Evolutionary conservation across 768 basidiomycete genomes (phyloP), one percentile per base, ranked within the genome.

Genomic region (Lactarius pseudohatsudake): DNA sequence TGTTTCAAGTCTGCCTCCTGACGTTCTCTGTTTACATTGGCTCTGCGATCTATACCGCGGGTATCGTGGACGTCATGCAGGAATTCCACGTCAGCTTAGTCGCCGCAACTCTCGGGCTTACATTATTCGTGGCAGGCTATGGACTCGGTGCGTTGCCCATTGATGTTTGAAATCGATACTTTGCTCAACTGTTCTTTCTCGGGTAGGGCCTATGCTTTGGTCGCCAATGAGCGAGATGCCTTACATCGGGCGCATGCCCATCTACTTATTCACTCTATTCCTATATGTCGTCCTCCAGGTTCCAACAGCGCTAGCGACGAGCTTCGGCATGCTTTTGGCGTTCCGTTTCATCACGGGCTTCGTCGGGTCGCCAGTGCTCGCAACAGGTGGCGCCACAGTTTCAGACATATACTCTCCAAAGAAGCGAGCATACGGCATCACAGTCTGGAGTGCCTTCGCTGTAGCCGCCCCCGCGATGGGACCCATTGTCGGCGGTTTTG

Each of bases 261-360:
- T 76, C n/a, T 78, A 78, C 72, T 74, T 75, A 55, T 34, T 68
- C 26, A 74, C 76, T 18, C 72, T 77, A 28, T 58, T 73, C 64
- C 55, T 77, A 58, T 78, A 73, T 60, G 72, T 77, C 45, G 58
- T 74, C 16, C 72, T 77, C 56, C 77, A 77, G 62, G 72, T 78
- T 1, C 77, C 77, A 5, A 77, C 75, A 20, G 74, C 76, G 34
- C 71, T 76, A 9, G 70, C 76, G 22, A 71, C 57, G 32, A 78
- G 75, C 64, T 71, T 77, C 28, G 71, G 63, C 55, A 75, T 74
- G 60, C 70, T 77, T 45, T 64, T 78, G 45, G 76, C 74, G 4
- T 73, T 77, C 70, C 75, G 77, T n/a, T 77, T 78, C 67, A 66
- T 77, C 22, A 75, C 77, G 1, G 77, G 76, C n/a, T 76, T 78